Base-by-base conservation (phyloP, 805 yeast genomes). In the Candida insectorum region DNA sequence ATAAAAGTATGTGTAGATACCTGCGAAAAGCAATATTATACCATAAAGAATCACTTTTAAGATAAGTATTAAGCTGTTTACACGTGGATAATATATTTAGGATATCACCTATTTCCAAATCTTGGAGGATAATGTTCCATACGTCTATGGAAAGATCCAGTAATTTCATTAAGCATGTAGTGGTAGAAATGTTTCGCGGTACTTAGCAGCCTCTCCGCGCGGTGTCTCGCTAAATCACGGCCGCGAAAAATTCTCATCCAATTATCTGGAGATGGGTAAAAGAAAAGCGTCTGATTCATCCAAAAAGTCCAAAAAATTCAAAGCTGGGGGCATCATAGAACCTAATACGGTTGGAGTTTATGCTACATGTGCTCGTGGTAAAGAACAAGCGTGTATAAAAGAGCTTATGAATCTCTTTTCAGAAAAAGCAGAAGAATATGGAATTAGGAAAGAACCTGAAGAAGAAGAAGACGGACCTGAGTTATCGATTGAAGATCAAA, bases 281-380 rank as follows among this genome's bases (percentile, higher is more conserved):
- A 58, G 65, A 42, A 47, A 44, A 15, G 52, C 51, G 14, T 47
- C 35, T 13, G 36, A 37, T 16, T 33, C 36, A 14, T 40, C 34
- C 11, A 56, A 54, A 6, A 44, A 44, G 27, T 18, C 25, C 30
- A 69, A 67, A 52, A 62, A 65, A 56, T 75, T 64, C 56, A 75
- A 73, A 45, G 63, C 68, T 13, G 51, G 63, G 2, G 76, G 76
- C 6, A 63, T 76, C 34, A 58, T 89, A 13, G 96, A 89, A 49
- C 95, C 96, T 0, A 82, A 82, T 24, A 84, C 93, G 34, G 64
- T 81, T 24, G 98, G 98, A 0, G 70, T 93, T 0, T 93, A 85
- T 58, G 95, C 88, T 9, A 85, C 97, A 0, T 91, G 97, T 57
- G 75, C 78, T 31, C 71, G 96, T 47, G 82, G 83, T 24, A 78